Conservation (phyloP, 1,139 yeast genomes). For the Diutina mesorugosa region DNA sequence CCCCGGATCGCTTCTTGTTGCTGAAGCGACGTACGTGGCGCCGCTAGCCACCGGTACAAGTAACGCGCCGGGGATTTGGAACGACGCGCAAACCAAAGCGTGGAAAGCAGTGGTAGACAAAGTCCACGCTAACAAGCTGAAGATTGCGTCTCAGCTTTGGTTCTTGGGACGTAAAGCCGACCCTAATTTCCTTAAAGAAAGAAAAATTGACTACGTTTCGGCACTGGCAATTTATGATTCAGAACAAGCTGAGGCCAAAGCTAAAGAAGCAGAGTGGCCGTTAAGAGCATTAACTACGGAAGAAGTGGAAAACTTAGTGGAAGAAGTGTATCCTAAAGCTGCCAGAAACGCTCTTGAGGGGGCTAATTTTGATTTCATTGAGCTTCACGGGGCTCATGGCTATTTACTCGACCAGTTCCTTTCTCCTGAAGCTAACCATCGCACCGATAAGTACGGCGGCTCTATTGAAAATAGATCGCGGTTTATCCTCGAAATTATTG, state of each 20-base stretch:
- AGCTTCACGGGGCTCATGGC: constrained; percentile 21
- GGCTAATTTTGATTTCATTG: constrained; percentile 20
- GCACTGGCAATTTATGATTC: constrained; percentile 3
- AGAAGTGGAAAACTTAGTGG: constrained; percentile 23
- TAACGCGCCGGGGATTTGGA: constrained; percentile 42
- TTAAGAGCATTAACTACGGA: constrained; percentile 27
- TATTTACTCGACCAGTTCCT: constrained; percentile 20
- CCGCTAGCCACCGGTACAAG: constrained; percentile 20
- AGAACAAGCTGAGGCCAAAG: constrained; percentile 12
- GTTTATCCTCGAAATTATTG: constrained; percentile 51
- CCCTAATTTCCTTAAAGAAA: neutral
- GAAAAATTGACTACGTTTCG: neutral
- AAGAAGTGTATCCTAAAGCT: constrained; percentile 12
- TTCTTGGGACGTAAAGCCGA: neutral
- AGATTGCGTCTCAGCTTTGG: constrained; percentile 46
- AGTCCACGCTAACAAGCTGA: constrained; percentile 32
- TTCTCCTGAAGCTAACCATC: constrained; percentile 17
- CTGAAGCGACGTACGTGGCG: constrained; percentile 18
- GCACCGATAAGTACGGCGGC: constrained; percentile 31
- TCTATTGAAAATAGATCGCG: constrained; percentile 20
- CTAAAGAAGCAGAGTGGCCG: constrained; percentile 13
- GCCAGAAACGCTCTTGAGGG: constrained; percentile 16
- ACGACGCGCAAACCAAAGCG: constrained; percentile 27
- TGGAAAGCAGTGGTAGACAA: constrained; percentile 38
- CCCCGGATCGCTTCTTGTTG: constrained; percentile 20